Evolutionary conservation across 176 grass and related monocot species (phyloP).

Genomic region (maize (Zea mays)): Zm-B73-REFERENCE-NAM-5.0 NC_050098.1:229365501-229366000

Average conservation of each 20-base stretch:
- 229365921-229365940: too few relatives aligned
- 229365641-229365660: background rate
- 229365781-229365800: too few relatives aligned
- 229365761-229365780: background rate
- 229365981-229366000: too few relatives aligned
- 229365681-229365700: background rate
- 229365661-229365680: background rate
- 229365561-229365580: conserved; percentile 45
- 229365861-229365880: too few relatives aligned
- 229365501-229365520: conserved; percentile 97
- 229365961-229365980: too few relatives aligned
- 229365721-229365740: background rate
- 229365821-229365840: too few relatives aligned
- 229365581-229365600: background rate
- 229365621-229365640: background rate
- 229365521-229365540: conserved; percentile 66
- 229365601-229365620: conserved; percentile 11
- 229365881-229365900: too few relatives aligned
- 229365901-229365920: too few relatives aligned
- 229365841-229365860: too few relatives aligned
- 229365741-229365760: background rate
- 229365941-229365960: too few relatives aligned
- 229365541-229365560: conserved; percentile 53
- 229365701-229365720: background rate
- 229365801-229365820: too few relatives aligned